phyloP scores from a whole-genome alignment of 2,329 filamentous ascomycete species.

The Fusarium pseudoanthophilum region DNA sequence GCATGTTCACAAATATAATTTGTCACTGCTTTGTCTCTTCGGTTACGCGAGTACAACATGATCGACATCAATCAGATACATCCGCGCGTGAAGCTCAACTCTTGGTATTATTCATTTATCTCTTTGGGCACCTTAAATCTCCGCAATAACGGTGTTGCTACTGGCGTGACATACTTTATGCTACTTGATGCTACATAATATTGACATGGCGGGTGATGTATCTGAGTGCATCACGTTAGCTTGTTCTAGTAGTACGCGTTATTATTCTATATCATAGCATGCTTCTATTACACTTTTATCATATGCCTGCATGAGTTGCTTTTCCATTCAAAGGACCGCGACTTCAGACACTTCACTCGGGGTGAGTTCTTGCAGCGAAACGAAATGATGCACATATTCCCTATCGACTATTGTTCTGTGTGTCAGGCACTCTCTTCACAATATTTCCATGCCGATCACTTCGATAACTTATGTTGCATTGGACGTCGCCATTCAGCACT shows the following conservation, averaged over 20 bases:
- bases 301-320: no score
- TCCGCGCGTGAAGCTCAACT: no score
- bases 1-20: neutral
- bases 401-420: neutral
- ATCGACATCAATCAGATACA: no score
- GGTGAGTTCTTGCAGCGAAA: neutral
- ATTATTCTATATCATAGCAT: rapidly evolving
- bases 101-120: no score
- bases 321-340: neutral
- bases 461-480: neutral
- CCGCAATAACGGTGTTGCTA: rapidly evolving
- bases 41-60: no score
- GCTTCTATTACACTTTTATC: rapidly evolving
- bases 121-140: neutral
- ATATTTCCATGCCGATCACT: no score
- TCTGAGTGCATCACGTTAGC: neutral
- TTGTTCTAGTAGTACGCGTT: no score
- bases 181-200: rapidly evolving
- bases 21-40: neutral
- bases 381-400: neutral
- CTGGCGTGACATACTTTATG: neutral
- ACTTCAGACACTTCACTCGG: neutral
- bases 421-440: no score
- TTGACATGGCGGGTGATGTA: no score
- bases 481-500: no score